Base-by-base conservation (phyloP, 2,329 filamentous ascomycete species). In the Didymella pinodella region DNA sequence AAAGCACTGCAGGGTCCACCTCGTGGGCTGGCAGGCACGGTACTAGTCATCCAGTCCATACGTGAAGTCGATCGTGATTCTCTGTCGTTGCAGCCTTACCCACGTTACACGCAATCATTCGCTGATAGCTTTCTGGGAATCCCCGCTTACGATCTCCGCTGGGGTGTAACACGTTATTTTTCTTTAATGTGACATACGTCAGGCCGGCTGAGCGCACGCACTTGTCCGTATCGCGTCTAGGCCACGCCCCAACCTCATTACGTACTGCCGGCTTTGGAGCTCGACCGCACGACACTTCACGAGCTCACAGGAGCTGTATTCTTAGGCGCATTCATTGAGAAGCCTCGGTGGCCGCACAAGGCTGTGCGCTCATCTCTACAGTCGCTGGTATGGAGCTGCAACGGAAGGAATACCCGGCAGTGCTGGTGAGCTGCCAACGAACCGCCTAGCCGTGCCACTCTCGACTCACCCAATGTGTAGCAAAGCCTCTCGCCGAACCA, bases 381-480 rank as follows among this genome's bases (percentile, higher is more conserved):
- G 53, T 49, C 65, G 65, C 66, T 64, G 80, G 66, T 63, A 81
- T 80, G 77, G 89, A 89, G 73, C 85, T 94, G 74, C 89, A 91
- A 77, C 88, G 93, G 80, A 85, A 90, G 79, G 94, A 97, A 80
- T 98, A 98, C 84, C 93, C 94, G 78, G 89, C 88, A 70, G 89
- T 98, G 86, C 89, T 97, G 89, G 94, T 97, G 90, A 66, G 60
- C 63, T 53, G 53, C 36, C 50, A 54, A 34, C 59, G 48, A 65
- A 14, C 65, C 41, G 57, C 53, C 59, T 57, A 60, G 59, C 62
- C 57, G 45, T 64, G 59, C 61, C 61, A 61, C 60, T 45, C 65
- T 62, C 68, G 67, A 67, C 73, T 72, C 67, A 77, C 71, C 55
- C 63, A 48, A 10, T 62, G 47, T 63, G 47, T 69, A 98, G 94